Base-by-base conservation (phyloP, 129 eudicot species). In the Centaurea solstitialis region DNA sequence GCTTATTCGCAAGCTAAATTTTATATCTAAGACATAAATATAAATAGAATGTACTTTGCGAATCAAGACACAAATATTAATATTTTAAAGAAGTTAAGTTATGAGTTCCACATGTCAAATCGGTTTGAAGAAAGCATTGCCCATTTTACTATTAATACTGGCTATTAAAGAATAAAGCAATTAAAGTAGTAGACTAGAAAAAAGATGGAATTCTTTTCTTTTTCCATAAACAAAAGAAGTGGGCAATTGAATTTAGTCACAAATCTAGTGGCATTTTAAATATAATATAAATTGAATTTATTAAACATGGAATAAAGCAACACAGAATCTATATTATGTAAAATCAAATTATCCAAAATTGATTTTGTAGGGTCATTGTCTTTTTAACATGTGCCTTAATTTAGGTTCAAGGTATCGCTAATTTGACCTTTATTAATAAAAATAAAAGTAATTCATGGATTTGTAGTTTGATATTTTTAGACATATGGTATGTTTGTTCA, bases 211-310 rank as follows among this genome's bases (percentile, higher is more conserved):
- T 78, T 68, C 81, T n/a, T 77, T 41, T n/a, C 66, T 26, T 78
- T 76, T 28, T 23, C 1, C 5, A 41, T 9, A 41, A 41, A 22
- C 4, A 67, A 67, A 68, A 39, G 18, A n/a, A 68, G 30, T 4
- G 10, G 66, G 81, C 35, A 67, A 64, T 41, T 77, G 74, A 77
- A 77, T 68, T 26, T 77, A 47, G 74, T 24, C 74, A 77, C 30
- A 77, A 68, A 4, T 9, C 24, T 77, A 66, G 67, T 76, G 30
- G 24, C 74, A 66, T 43, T 23, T 13, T 66, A 77, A 23, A 41
- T 38, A 11, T 17, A 78, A 7, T 26, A 24, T 17, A 15, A 23
- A 13, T 47, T 77, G 59, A 77, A 67, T 15, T 39, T 22, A 24
- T 66, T 77, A 68, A 50, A 50, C 20, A 66, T 22, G 28, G 41